Base-by-base conservation (phyloP, 257 asterid genomes). In the Rhazya stricta region DNA sequence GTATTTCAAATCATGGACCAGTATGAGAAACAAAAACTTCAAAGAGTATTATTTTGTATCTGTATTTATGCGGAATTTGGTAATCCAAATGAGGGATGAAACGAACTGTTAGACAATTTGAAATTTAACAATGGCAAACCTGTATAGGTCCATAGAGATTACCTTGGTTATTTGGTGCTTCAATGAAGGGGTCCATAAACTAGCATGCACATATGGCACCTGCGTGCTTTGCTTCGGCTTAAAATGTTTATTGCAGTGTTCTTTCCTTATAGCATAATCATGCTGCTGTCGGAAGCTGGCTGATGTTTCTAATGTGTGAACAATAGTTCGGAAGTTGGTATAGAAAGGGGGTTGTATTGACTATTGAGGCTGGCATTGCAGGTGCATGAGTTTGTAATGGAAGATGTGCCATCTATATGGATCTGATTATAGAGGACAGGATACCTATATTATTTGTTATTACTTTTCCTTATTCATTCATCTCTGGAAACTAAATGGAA, bases 301-400 rank as follows among this genome's bases (percentile, higher is more conserved):
- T 34, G 80, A 76, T 65, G 75, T 76, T 48, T 60, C 75, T 58
- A 76, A 78, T 32, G 50, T 71, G 62, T 62, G 75, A 63, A 45
- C 71, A 66, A 29, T 80, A n/a, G 29, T 72, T 18, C 62, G 76
- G 51, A 36, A 71, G 45, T 48, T 72, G 37, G 69, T 53, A 53
- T 57, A 76, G 63, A 76, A 57, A 25, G 56, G 72, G 34, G 78
- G 78, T 71, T 76, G 76, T 66, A 76, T 76, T 74, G 78, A 56
- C n/a, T n/a, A n/a, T n/a, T n/a, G n/a, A n/a, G n/a, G 67, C 68
- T 81, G 36, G 48, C 48, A 43, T 78, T 58, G 71, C 53, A 54
- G 70, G 70, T 81, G 78, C 78, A 73, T 13, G 63, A 73, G 70
- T 81, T 74, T 51, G 63, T 58, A 30, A 65, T 62, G 73, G 74